Percentiles rank a stretch among this genome's conserved stretches.
Conservation (phyloP, 2,329 filamentous ascomycete genomes). For the Apiospora malaysiana region DNA sequence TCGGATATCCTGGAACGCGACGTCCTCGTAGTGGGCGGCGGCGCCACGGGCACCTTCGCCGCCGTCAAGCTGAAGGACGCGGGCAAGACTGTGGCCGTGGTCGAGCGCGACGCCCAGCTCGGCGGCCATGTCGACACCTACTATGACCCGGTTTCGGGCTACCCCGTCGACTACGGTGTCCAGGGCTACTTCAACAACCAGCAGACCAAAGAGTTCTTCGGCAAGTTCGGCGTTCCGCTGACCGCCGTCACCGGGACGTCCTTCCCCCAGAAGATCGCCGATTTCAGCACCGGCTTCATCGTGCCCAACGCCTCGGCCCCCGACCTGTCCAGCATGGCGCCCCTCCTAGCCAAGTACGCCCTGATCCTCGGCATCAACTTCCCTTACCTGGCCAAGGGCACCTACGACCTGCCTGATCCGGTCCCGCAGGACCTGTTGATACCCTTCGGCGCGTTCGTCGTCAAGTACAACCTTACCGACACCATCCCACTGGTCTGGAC, state of each 20-base stretch:
- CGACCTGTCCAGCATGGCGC: slow-evolving; percentile 23
- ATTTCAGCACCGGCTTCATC: slow-evolving; percentile 43
- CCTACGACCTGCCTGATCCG: slow-evolving; percentile 21
- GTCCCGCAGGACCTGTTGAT: slow-evolving; percentile 28
- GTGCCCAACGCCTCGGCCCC: slow-evolving; percentile 36
- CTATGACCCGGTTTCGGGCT: slow-evolving; percentile 45
- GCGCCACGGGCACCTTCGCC: slow-evolving; percentile 44
- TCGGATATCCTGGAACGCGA: slow-evolving; percentile 21
- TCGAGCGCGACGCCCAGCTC: slow-evolving; percentile 39
- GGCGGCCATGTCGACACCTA: slow-evolving; percentile 59
- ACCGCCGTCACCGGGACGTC: slow-evolving; percentile 32
- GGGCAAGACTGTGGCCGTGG: slow-evolving; percentile 41
- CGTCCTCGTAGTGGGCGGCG: slow-evolving; percentile 45
- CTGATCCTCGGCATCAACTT: neutral
- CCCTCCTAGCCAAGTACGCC: slow-evolving; percentile 27
- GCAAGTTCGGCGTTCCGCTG: slow-evolving; percentile 46
- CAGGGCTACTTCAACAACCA: slow-evolving; percentile 45
- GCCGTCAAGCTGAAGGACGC: slow-evolving; percentile 44
- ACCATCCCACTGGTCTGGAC: slow-evolving; percentile 36
- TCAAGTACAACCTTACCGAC: slow-evolving; percentile 43
- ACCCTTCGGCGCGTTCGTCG: slow-evolving; percentile 45
- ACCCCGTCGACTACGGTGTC: slow-evolving; percentile 44
- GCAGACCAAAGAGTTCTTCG: slow-evolving; percentile 50
- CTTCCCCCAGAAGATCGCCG: slow-evolving; percentile 41
- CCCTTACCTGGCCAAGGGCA: neutral